phyloP scores from a whole-genome alignment of 192 early-diverging fungal genomes.

The Kickxella alabastrina region DNA sequence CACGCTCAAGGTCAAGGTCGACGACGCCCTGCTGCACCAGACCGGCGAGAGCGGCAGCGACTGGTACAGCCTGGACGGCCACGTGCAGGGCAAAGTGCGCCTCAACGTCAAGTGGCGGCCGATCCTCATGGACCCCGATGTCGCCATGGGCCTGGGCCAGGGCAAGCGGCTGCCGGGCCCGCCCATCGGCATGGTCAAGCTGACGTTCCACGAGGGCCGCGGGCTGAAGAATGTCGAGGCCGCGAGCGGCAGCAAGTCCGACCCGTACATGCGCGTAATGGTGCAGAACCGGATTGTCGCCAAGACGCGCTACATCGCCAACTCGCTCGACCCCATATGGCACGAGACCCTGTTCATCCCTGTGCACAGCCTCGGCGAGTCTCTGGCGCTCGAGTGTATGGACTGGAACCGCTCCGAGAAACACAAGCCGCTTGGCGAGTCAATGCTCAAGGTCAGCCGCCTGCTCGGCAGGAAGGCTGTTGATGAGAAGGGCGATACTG shows the following conservation, averaged over 20 bases:
- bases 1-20: slow-evolving; percentile 33
- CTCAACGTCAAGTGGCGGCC: slow-evolving; percentile 78
- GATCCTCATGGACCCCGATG: slow-evolving; percentile 66
- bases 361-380: slow-evolving; percentile 71
- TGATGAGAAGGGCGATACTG: slow-evolving; percentile 36
- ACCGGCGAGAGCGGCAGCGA: slow-evolving; percentile 51
- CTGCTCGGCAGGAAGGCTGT: slow-evolving; percentile 47
- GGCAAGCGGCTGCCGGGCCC: slow-evolving; percentile 49
- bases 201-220: slow-evolving; percentile 71
- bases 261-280: slow-evolving; percentile 83
- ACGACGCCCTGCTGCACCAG: slow-evolving; percentile 47
- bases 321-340: slow-evolving; percentile 87
- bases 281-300: slow-evolving; percentile 61
- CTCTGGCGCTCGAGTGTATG: slow-evolving; percentile 71
- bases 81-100: slow-evolving; percentile 54
- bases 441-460: slow-evolving; percentile 56
- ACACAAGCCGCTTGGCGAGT: slow-evolving; percentile 80
- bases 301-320: slow-evolving; percentile 75
- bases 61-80: slow-evolving; percentile 62
- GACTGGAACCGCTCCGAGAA: slow-evolving; percentile 86
- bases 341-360: slow-evolving; percentile 85
- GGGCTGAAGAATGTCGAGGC: slow-evolving; percentile 82
- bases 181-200: slow-evolving; percentile 76
- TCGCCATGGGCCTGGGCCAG: slow-evolving; percentile 47
- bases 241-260: slow-evolving; percentile 74